phyloP scores from a whole-genome alignment of 352 stramenopile species.

The Elongisporangium prolatum region DNA sequence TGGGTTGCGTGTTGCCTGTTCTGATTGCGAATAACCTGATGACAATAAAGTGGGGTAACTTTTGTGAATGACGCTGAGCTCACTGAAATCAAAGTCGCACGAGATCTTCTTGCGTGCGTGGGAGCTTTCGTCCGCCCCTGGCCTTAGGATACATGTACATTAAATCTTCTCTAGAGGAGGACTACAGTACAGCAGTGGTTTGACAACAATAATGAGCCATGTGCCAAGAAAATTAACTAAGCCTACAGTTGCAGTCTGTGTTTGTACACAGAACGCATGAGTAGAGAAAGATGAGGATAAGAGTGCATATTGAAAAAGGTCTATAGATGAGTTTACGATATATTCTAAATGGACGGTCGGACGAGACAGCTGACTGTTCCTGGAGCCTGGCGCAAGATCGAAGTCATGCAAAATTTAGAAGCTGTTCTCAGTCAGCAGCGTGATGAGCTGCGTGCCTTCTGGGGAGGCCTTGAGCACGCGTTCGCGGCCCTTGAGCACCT shows the following conservation, averaged over 20 bases:
- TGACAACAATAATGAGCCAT: no score
- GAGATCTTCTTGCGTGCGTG: background rate
- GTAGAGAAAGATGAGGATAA: no score
- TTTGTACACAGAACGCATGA: background rate
- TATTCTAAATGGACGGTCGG: background rate
- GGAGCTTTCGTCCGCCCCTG: background rate
- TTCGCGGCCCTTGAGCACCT: conserved; percentile 44
- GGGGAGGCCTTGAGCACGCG: conserved; percentile 38
- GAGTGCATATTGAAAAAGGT: no score
- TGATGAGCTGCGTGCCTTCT: conserved; percentile 41
- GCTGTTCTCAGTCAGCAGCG: conserved; percentile 66
- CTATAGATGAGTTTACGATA: background rate
- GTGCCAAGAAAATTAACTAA: no score
- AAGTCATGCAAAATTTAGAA: conserved; percentile 23
- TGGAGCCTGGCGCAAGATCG: background rate
- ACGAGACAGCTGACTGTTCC: background rate
- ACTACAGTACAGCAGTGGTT: no score
- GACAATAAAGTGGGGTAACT: background rate
- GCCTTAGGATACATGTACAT: no score
- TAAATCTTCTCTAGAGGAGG: no score
- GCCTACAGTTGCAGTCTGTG: background rate
- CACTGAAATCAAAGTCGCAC: background rate
- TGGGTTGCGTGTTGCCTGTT: background rate
- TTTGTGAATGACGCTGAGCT: background rate
- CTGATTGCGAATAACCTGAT: background rate